Base-by-base conservation (phyloP, 208 protist genomes). In the Borovskyia barvae region DNA sequence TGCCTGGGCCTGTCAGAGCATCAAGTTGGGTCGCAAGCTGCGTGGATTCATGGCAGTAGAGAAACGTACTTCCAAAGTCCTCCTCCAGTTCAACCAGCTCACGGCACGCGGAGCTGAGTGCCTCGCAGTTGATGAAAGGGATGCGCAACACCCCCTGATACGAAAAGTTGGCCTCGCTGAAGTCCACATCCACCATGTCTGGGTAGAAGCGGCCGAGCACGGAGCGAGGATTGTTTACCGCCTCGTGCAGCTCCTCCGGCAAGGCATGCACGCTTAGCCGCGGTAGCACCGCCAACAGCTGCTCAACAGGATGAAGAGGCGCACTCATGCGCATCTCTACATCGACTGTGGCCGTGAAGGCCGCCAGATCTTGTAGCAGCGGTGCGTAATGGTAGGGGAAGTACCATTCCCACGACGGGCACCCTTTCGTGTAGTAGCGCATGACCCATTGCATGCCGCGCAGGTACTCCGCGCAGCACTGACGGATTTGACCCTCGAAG, bases 311-410 rank as follows among this genome's bases (percentile, higher is more conserved):
- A 33, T 86, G 77, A 63, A 99, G 85, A 14, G 98, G 97, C 20
- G 63, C 61, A 48, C 83, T 84, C 20, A 80, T 61, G 24, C 68
- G 39, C 85, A 96, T 92, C 36, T 75, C 59, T 1, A 88, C 75
- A 36, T 93, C 62, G 14, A 96, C 87, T 4, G 30, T 33, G 11
- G 66, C 67, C 20, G 22, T 76, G 73, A 84, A 89, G 8, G 51
- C 36, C 14, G 87, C 87, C 24, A 96, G 65, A 68, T 96, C 90
- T 65, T 93, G 69, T 57, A 98, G 80, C 28, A 99, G 92, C 12
- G 99, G 99, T 11, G 98, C 82, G 80, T 99, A 99, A 83, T 99
- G 93, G 83, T 93, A 99, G 6, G 98, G 98, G 72, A 99, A 99
- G 75, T 93, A 99, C 97, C 97, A 99, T 58, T 75, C 62, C 98